Conservation (phyloP, 768 basidiomycete species). For the Sporobolomyces pararoseus region DNA sequence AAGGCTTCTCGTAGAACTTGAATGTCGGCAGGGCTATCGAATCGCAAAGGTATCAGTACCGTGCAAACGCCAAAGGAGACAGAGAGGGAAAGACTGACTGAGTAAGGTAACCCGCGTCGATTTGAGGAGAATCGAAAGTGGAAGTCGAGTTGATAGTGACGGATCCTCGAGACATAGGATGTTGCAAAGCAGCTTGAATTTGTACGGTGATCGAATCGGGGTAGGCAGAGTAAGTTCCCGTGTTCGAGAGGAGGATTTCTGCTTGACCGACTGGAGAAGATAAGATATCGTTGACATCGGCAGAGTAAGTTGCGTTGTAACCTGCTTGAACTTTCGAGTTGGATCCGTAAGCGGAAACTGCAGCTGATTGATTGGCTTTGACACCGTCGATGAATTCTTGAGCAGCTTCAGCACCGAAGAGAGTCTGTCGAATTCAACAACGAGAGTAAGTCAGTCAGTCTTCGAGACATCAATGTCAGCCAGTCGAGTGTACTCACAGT, state of each 20-base stretch:
- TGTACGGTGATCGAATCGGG: slow-evolving; percentile 50
- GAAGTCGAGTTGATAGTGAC: slow-evolving; percentile 61
- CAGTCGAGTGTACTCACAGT: slow-evolving; percentile 44
- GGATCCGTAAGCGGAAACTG: slow-evolving; percentile 38
- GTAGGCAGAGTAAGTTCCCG: slow-evolving; percentile 52
- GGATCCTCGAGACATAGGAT: slow-evolving; percentile 63
- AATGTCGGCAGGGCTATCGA: slow-evolving; percentile 46
- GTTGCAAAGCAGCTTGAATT: slow-evolving; percentile 66
- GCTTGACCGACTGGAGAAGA: slow-evolving; percentile 54
- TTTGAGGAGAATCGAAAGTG: slow-evolving; percentile 59
- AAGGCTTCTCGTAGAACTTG: slow-evolving; percentile 46
- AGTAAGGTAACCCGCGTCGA: slow-evolving; percentile 56
- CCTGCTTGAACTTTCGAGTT: slow-evolving; percentile 36
- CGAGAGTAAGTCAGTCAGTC: no score
- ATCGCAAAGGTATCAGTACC: no score
- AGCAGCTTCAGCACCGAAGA: slow-evolving; percentile 54
- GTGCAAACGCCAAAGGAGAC: slow-evolving; percentile 10
- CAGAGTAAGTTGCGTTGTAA: slow-evolving; percentile 44
- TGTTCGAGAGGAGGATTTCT: slow-evolving; percentile 58
- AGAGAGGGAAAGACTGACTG: slow-evolving; percentile 38
- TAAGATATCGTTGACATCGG: slow-evolving; percentile 41
- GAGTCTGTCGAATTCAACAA: slow-evolving; percentile 45
- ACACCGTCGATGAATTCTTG: slow-evolving; percentile 57
- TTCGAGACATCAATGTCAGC: slow-evolving; percentile 42
- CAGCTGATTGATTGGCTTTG: slow-evolving; percentile 55